A percentile compares a stretch with the other conserved stretches of the same genome.
Conservation (phyloP, 805 yeast species). For the Metschnikowia koreensis region DNA sequence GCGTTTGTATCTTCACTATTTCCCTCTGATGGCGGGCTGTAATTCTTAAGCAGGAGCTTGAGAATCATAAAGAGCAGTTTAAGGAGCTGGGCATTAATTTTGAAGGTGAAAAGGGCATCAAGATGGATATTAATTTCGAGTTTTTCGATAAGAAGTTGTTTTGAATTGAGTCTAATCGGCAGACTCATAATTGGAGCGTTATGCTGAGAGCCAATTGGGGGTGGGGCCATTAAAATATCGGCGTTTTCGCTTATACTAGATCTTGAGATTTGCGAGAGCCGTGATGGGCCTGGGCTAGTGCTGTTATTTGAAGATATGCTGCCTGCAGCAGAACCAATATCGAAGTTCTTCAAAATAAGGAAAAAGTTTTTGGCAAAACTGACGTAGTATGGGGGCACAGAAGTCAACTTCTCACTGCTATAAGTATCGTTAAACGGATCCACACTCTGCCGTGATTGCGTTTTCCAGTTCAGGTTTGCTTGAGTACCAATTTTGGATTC, state of each 20-base stretch:
- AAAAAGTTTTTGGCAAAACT: slow-evolving; percentile 35
- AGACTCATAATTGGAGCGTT: slow-evolving; percentile 22
- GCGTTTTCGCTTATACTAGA: background rate
- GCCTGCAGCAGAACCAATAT: slow-evolving; percentile 28
- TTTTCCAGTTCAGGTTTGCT: slow-evolving; percentile 6
- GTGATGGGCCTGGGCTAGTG: background rate
- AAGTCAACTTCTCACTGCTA: slow-evolving; percentile 1
- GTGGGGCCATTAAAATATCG: background rate
- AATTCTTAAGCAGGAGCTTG: slow-evolving; percentile 22
- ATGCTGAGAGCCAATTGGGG: slow-evolving; percentile 3
- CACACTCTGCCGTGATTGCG: slow-evolving; percentile 1
- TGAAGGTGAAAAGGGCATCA: slow-evolving; percentile 39
- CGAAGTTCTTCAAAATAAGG: slow-evolving; percentile 38
- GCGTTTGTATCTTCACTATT: background rate
- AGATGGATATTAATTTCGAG: slow-evolving; percentile 42
- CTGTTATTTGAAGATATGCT: background rate
- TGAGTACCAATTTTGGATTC: slow-evolving; percentile 22
- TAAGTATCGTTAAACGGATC: slow-evolving; percentile 18
- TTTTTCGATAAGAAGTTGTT: slow-evolving; percentile 43
- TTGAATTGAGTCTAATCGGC: slow-evolving; percentile 40
- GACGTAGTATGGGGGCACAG: slow-evolving; percentile 25
- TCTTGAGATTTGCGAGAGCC: slow-evolving; percentile 1
- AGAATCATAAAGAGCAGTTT: slow-evolving; percentile 27
- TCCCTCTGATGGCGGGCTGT: slow-evolving; percentile 1
- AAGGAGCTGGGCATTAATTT: slow-evolving; percentile 32